phyloP scores from a whole-genome alignment of 2,329 filamentous ascomycete genomes.

The Orbilia quercus region DNA sequence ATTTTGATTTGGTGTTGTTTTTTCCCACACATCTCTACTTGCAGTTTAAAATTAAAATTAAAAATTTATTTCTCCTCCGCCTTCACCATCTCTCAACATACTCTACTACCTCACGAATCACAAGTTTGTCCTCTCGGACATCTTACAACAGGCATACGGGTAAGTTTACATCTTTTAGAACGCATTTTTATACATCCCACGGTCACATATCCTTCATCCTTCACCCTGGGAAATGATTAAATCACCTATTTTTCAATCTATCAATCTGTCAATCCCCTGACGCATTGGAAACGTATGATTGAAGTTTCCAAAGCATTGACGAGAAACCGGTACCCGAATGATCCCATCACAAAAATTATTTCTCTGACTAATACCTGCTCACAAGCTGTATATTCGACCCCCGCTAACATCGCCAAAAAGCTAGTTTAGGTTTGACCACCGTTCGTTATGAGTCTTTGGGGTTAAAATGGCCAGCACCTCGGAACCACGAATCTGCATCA shows the following conservation, averaged over 20 bases:
- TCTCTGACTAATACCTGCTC: background rate
- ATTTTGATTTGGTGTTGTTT: too few species aligned
- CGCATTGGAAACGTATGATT: constrained; percentile 48
- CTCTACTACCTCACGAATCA: too few species aligned
- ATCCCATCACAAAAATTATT: constrained; percentile 60
- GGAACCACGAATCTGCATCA: constrained; percentile 74
- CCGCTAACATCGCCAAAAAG: background rate
- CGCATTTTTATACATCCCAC: background rate
- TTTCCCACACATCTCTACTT: too few species aligned
- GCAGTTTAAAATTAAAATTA: too few species aligned
- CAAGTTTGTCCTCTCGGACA: too few species aligned
- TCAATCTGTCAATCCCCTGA: constrained; percentile 56
- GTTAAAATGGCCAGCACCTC: constrained; percentile 63
- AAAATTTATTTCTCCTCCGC: too few species aligned
- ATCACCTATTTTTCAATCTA: constrained; percentile 52
- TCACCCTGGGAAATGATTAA: constrained; percentile 52
- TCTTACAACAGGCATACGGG: too few species aligned
- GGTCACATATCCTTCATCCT: background rate
- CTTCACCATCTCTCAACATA: too few species aligned
- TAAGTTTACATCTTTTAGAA: too few species aligned
- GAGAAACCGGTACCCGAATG: constrained; percentile 51
- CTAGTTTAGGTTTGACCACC: background rate
- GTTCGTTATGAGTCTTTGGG: background rate
- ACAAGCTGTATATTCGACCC: background rate
- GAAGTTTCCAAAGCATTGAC: constrained; percentile 48